A percentile compares a stretch with the other conserved stretches of the same genome.
Conservation (phyloP, 768 basidiomycete genomes). For the Phallus indusiatus region DNA sequence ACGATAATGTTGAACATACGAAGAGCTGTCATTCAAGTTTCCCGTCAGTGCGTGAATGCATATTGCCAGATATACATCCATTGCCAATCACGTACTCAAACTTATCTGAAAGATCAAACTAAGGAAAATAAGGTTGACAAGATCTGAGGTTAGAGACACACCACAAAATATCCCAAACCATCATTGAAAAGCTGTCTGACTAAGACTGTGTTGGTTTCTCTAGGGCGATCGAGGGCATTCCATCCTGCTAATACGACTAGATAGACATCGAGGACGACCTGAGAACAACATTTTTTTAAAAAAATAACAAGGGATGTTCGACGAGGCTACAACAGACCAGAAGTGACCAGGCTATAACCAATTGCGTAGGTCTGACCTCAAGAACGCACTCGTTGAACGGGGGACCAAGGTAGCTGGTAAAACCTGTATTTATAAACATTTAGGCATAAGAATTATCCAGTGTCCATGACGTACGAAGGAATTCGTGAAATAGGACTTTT, state of each 20-base stretch:
- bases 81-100: no score
- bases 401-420: no score
- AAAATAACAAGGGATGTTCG: neutral
- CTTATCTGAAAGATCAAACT: neutral
- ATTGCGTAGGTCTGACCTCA: no score
- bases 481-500: no score
- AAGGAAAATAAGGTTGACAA: neutral
- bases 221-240: conserved; percentile 28
- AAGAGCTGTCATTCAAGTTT: conserved; percentile 6
- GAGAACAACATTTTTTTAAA: neutral
- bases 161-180: conserved; percentile 28
- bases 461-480: no score
- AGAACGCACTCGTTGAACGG: no score
- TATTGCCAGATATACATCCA: no score
- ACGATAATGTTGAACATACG: conserved; percentile 15
- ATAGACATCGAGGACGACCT: neutral
- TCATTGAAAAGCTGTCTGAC: conserved; percentile 24
- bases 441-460: no score
- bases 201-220: conserved; percentile 18
- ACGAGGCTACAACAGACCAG: neutral
- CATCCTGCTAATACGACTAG: conserved; percentile 20
- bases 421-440: no score
- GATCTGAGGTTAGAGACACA: conserved; percentile 12
- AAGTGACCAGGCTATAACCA: no score
- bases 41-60: neutral